Evolutionary conservation across 2,329 filamentous ascomycete genomes (phyloP).

Genomic region (Penicillium sp.): DNA sequence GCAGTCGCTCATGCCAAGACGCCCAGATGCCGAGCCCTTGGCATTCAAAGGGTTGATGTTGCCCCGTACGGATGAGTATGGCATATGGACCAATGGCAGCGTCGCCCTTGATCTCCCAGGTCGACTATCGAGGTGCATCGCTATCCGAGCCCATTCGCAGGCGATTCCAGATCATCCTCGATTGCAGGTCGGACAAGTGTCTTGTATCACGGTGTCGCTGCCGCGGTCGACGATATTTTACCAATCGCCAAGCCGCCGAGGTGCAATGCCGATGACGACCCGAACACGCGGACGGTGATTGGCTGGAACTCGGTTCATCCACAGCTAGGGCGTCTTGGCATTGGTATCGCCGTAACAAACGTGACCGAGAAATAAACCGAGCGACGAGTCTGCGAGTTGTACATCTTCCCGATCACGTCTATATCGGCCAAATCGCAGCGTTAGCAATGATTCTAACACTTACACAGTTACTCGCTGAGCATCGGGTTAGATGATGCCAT

Average conservation of each 20-base stretch:
- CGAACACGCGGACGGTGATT: constrained; percentile 9
- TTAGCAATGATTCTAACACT: too few relatives aligned
- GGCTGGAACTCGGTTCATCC: constrained; percentile 10
- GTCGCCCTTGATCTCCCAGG: background rate
- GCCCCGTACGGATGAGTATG: too few relatives aligned
- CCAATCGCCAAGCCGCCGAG: constrained; percentile 27
- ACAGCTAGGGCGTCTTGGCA: constrained; percentile 18
- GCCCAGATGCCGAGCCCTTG: constrained; percentile 36
- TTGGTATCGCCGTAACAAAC: too few relatives aligned
- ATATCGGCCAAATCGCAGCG: too few relatives aligned
- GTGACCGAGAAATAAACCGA: too few relatives aligned
- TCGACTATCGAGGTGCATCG: background rate
- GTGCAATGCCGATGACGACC: constrained; percentile 6
- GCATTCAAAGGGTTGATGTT: constrained; percentile 19
- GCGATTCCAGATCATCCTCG: background rate
- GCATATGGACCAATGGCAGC: too few relatives aligned
- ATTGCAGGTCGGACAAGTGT: constrained; percentile 8
- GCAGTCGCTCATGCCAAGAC: constrained; percentile 26
- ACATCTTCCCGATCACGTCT: too few relatives aligned
- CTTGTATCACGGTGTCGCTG: constrained; percentile 10
- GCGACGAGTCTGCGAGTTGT: too few relatives aligned
- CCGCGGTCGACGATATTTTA: constrained; percentile 17
- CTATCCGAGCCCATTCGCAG: background rate
- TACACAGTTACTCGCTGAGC: constrained; percentile 1
- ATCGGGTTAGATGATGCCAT: background rate